Conservation (phyloP, 345 rosid species). For the Pistacia atlantica region DNA sequence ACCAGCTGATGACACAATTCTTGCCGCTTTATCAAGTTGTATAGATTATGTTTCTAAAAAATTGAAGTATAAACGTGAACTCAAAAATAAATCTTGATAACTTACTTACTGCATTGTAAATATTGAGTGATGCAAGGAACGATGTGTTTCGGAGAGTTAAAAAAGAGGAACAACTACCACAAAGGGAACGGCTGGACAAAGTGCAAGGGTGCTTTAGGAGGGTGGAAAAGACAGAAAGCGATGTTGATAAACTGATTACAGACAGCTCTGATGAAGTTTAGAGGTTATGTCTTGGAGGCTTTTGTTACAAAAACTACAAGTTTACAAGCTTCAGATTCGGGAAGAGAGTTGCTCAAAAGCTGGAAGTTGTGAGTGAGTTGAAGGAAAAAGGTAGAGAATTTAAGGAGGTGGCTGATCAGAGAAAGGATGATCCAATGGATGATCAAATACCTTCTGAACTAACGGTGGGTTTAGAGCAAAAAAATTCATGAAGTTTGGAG, state of each 20-base stretch:
- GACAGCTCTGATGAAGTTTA: background rate
- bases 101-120: too few species aligned
- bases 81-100: too few species aligned
- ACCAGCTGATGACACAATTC: too few species aligned
- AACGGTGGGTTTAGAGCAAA: background rate
- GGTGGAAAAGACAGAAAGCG: background rate
- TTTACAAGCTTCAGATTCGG: background rate
- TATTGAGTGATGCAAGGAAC: background rate
- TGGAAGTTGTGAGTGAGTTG: background rate
- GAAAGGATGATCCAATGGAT: background rate
- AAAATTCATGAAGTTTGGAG: background rate
- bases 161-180: background rate
- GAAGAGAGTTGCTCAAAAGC: background rate
- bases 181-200: background rate
- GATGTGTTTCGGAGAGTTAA: background rate
- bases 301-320: background rate
- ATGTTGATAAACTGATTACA: background rate
- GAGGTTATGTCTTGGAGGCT: conserved; percentile 1
- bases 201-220: conserved; percentile 2
- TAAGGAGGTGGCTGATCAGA: background rate
- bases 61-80: too few species aligned
- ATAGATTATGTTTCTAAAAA: too few species aligned
- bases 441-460: background rate
- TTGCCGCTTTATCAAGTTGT: too few species aligned
- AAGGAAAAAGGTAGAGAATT: background rate